Conservation (phyloP, 495 filamentous ascomycete species). For the Elaphomyces granulatus region DNA sequence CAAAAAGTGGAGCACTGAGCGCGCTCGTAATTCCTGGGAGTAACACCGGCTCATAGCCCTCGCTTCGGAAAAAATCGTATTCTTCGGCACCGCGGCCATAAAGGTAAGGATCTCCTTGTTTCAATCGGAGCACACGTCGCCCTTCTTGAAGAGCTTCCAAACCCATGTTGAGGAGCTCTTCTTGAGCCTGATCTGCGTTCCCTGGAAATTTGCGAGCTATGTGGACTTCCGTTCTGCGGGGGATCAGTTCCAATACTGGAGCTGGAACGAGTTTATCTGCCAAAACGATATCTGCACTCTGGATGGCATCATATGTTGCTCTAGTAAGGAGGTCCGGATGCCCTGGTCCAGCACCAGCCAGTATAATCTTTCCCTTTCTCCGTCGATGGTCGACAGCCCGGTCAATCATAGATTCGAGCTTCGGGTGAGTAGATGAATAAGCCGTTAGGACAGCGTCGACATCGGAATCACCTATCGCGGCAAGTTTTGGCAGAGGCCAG, state of each 20-base stretch:
- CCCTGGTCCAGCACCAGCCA: slow-evolving; percentile 88
- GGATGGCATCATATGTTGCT: slow-evolving; percentile 78
- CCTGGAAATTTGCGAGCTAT: slow-evolving; percentile 97
- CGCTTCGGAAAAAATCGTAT: slow-evolving; percentile 61
- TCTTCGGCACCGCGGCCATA: slow-evolving; percentile 94
- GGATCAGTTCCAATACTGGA: slow-evolving; percentile 74
- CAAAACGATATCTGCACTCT: slow-evolving; percentile 69
- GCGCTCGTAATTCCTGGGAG: slow-evolving; percentile 85
- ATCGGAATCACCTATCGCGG: slow-evolving; percentile 63
- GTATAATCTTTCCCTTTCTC: slow-evolving; percentile 54
- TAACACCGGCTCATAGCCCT: slow-evolving; percentile 58
- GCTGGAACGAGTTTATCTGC: slow-evolving; percentile 93
- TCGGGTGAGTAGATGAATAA: slow-evolving; percentile 33
- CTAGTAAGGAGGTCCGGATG: slow-evolving; percentile 82
- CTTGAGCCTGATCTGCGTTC: slow-evolving; percentile 86
- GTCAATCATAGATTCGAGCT: slow-evolving; percentile 5
- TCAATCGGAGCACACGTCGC: slow-evolving; percentile 69
- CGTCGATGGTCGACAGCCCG: slow-evolving; percentile 3
- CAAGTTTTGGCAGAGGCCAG: slow-evolving; percentile 79
- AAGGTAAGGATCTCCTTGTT: slow-evolving; percentile 93
- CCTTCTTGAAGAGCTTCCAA: slow-evolving; percentile 57
- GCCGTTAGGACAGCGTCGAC: slow-evolving; percentile 55
- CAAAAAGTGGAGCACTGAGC: slow-evolving; percentile 75
- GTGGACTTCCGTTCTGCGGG: slow-evolving; percentile 73
- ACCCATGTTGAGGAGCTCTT: slow-evolving; percentile 73